These are phyloP conservation scores for Penicillium diatomitis DNA, from an alignment of 495 filamentous ascomycete genomes.

Conservation along the genomic window DNA sequence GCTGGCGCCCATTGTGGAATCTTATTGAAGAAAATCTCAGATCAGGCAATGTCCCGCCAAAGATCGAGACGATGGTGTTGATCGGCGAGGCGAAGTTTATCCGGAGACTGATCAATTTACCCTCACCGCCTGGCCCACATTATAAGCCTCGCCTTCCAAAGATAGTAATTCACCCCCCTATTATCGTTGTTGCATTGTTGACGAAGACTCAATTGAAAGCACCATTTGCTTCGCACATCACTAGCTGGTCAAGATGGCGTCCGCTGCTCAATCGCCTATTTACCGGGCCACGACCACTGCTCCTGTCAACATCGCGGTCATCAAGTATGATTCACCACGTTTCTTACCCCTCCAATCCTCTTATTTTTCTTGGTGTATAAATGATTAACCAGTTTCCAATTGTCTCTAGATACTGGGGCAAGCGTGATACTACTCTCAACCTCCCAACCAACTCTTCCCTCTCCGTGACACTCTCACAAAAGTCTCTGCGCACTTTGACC, in stretches of 20 bases:
- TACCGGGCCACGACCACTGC: constrained; percentile 92
- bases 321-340: constrained; percentile 56
- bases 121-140: constrained; percentile 23
- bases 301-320: constrained; percentile 97
- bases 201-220: neutral
- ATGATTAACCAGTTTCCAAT: constrained; percentile 13
- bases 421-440: constrained; percentile 85
- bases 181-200: neutral
- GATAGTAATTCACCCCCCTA: constrained; percentile 10
- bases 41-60: no score
- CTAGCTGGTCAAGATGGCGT: constrained; percentile 31
- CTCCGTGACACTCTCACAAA: constrained; percentile 89
- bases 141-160: constrained; percentile 11
- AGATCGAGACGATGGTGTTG: constrained; percentile 3
- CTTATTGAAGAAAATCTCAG: neutral
- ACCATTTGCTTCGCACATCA: neutral
- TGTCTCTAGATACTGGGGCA: constrained; percentile 82
- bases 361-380: no score
- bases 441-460: constrained; percentile 96
- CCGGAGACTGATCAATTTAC: constrained; percentile 19
- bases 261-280: constrained; percentile 37
- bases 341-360: constrained; percentile 6
- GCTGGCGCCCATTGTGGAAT: constrained; percentile 28
- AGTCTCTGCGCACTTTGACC: constrained; percentile 88
- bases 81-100: constrained; percentile 5